Evolutionary conservation across 805 yeast genomes (phyloP).

Genomic region (Kodamaea kaohsiungensis): DNA sequence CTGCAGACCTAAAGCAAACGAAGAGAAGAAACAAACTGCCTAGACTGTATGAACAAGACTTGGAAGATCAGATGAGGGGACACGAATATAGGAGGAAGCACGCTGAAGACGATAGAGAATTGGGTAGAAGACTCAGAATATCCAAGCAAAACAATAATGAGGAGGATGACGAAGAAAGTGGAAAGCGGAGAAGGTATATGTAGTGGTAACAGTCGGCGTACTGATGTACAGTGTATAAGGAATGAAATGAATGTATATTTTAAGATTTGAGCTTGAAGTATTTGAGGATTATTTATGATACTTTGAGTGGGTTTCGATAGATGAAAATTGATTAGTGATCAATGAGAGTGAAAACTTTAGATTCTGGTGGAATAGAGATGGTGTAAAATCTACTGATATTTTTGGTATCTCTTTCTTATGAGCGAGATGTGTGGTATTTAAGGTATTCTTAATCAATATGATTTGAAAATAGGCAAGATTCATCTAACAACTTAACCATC

Average conservation of each 20-base stretch:
- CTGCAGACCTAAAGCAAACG: slow-evolving; percentile 13
- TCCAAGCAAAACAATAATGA: slow-evolving; percentile 2
- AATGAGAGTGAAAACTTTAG: no score
- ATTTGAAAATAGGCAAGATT: no score
- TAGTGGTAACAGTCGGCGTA: not conserved
- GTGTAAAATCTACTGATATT: no score
- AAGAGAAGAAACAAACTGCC: not conserved
- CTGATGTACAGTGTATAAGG: not conserved
- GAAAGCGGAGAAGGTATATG: not conserved
- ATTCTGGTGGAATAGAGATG: no score
- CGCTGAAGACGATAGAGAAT: slow-evolving; percentile 8
- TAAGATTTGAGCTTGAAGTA: no score
- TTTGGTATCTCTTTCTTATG: no score
- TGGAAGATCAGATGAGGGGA: slow-evolving; percentile 12
- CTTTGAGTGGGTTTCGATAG: no score
- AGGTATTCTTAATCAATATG: no score
- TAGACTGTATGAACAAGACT: slow-evolving; percentile 7
- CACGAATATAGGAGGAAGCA: slow-evolving; percentile 11
- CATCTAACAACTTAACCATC: no score
- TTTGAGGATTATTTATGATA: no score
- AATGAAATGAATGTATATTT: not conserved
- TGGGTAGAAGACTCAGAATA: slow-evolving; percentile 7
- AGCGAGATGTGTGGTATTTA: no score
- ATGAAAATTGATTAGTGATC: no score
- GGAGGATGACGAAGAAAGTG: not conserved